Percentiles rank a stretch among this genome's conserved stretches.
Evolutionary conservation across 352 stramenopile genomes (phyloP).

Genomic region (Phytopythium cucurbitacearum): DNA sequence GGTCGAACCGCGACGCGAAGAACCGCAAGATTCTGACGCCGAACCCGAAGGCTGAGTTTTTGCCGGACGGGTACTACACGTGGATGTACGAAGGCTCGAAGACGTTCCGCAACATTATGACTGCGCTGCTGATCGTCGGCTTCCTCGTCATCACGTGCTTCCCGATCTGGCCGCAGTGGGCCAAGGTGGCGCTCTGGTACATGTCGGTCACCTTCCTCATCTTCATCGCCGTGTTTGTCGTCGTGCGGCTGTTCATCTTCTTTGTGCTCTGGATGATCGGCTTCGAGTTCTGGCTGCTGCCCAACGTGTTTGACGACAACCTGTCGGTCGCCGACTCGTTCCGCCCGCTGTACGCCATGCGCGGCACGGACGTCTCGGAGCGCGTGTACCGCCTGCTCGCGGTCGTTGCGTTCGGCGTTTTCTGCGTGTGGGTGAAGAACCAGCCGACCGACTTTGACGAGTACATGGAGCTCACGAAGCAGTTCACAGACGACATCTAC

Average conservation of each 20-base stretch:
- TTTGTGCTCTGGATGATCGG: slow-evolving; percentile 94
- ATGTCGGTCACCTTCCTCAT: slow-evolving; percentile 98
- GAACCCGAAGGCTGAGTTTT: slow-evolving; percentile 88
- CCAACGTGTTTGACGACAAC: slow-evolving; percentile 99
- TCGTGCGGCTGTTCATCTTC: slow-evolving; percentile 94
- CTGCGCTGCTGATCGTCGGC: slow-evolving; percentile 94
- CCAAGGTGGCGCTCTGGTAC: slow-evolving; percentile 98
- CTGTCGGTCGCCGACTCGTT: slow-evolving; percentile 98
- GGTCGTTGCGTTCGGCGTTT: slow-evolving; percentile 91
- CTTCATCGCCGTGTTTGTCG: slow-evolving; percentile 97
- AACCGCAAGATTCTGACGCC: slow-evolving; percentile 87
- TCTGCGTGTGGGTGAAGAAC: slow-evolving; percentile 97
- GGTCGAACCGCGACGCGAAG: slow-evolving; percentile 79
- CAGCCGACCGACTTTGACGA: slow-evolving; percentile 99
- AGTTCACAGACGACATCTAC: slow-evolving; percentile 99
- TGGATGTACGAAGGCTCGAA: slow-evolving; percentile 99
- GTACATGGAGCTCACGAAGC: slow-evolving; percentile 97
- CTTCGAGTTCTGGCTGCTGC: slow-evolving; percentile 98
- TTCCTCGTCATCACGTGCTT: slow-evolving; percentile 98
- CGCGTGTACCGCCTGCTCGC: slow-evolving; percentile 93
- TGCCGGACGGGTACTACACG: slow-evolving; percentile 96
- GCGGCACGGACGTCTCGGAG: slow-evolving; percentile 85
- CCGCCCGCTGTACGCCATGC: slow-evolving; percentile 92
- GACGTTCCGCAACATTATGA: slow-evolving; percentile 97
- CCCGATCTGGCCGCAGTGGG: slow-evolving; percentile 98